Base-by-base conservation (phyloP, 768 basidiomycete species). In the Boletellus sp. region DNA sequence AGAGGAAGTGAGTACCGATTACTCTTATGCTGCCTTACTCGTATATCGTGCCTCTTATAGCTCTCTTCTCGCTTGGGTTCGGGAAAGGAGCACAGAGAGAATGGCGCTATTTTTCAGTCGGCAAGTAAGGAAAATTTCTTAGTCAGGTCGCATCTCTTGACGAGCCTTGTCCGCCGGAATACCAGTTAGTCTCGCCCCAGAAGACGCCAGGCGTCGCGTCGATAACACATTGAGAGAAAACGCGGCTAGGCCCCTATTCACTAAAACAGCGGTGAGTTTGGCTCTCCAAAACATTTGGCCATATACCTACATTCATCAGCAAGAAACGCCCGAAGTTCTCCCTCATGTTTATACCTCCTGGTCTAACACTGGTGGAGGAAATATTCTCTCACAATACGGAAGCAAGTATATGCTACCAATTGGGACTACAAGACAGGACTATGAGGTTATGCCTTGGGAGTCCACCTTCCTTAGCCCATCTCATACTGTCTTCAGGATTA, bases 261-360 rank as follows among this genome's bases (percentile, higher is more conserved):
- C 77, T 34, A 77, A 72, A 8, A 71, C 69, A 39, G 73, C 78
- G 39, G 88, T 87, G 51, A 57, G 72, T 60, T 31, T 45, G 8
- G 6, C 43, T 45, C 37, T 48, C 17, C 17, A n/a, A 11, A 47
- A 1, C 28, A 28, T 23, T 22, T 32, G 26, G 10, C n/a, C 8
- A 20, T 33, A 34, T 41, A 4, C 24, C 48, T 31, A 70, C 48
- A 28, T 54, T 20, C 49, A 47, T 20, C 58, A 86, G 83, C 70
- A 76, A 58, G 69, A 74, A 38, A 72, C 72, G 3, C 73, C 80
- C 3, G 85, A 90, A 63, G 63, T 79, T 33, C 78, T 90, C 16
- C 96, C 96, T 0, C 85, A 98, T 72, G 87, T 99, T 11, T 99
- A 95, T 65, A 84, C 87, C 9, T 82, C 92, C 5, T 73, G 78